Evolutionary conservation across 305 asterid genomes (phyloP).

Genomic region (Rubia tinctorum): DNA sequence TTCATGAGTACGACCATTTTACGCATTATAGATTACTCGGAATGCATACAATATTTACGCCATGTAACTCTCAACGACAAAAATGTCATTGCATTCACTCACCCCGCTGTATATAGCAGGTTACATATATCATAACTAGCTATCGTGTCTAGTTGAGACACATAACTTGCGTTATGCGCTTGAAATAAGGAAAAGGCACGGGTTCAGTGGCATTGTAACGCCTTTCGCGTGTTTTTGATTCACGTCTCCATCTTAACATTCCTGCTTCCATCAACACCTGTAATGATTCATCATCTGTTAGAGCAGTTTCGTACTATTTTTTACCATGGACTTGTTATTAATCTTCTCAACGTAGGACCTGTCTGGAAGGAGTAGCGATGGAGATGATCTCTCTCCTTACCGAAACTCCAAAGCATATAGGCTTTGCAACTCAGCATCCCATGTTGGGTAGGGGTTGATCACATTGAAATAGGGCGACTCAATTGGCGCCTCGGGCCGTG

Average conservation of each 20-base stretch:
- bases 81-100: background rate
- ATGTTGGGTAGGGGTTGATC: conserved; percentile 37
- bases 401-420: conserved; percentile 55
- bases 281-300: conserved; percentile 14
- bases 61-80: background rate
- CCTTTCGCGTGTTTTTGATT: conserved; percentile 24
- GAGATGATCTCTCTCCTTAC: conserved; percentile 54
- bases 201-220: conserved; percentile 23
- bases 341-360: conserved; percentile 46
- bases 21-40: conserved; percentile 24
- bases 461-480: conserved; percentile 54
- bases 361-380: conserved; percentile 50
- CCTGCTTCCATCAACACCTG: conserved; percentile 53
- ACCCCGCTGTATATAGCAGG: background rate
- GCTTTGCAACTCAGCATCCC: conserved; percentile 68
- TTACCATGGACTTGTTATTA: background rate
- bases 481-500: conserved; percentile 43
- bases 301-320: background rate
- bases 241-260: conserved; percentile 72
- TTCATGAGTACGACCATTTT: conserved; percentile 30
- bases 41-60: conserved; percentile 28
- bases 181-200: conserved; percentile 17
- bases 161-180: conserved; percentile 14
- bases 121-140: background rate
- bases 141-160: background rate